Base-by-base conservation (phyloP, 441 rosid species). In the Flueggea neowawraea region DNA sequence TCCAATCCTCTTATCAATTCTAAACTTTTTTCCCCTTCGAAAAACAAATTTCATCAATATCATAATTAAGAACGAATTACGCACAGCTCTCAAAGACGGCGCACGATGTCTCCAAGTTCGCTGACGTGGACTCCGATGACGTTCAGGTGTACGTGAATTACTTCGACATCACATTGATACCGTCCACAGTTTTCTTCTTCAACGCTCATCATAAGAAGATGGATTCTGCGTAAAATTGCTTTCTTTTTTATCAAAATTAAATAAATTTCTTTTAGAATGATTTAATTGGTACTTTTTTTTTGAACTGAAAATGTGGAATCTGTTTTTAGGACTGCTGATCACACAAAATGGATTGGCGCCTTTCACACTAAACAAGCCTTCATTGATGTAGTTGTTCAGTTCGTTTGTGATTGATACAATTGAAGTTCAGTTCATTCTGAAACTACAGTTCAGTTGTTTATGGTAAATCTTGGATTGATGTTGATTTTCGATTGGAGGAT, bases 151-250 rank as follows among this genome's bases (percentile, higher is more conserved):
- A 91, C 44, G 81, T 89, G n/a, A 87, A 86, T 64, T 94, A 91
- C 61, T 90, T 94, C 66, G 97, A 90, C 62, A 81, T 94, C 53
- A 73, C 84, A 4, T 66, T 87, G 57, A 55, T 77, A 16, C 97
- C 98, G 3, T 88, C 96, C 4, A 84, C 95, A 0, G 52, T 89
- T 39, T 94, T 91, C 83, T 89, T 94, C 84, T 89, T 90, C 83
- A 94, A 94, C 58, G 93, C 95, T 1, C 91, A 87, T 64, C 97
- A 94, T 22, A 90, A 90, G 93, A 94, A 94, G 79, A 77, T 94
- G 88, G 98, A 94, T 75, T 89, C 88, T 63, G 93, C 95, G 98
- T 90, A 61, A 2, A 8, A 4, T 3, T 54, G 22, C 52, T 52
- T 63, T 14, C 10, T 56, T 48, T 13, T 0, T 16, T 36, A 4